These are phyloP conservation scores for Pilasporangium apinafurcum DNA, from an alignment of 352 stramenopile species.

Conservation along the genomic window DNA sequence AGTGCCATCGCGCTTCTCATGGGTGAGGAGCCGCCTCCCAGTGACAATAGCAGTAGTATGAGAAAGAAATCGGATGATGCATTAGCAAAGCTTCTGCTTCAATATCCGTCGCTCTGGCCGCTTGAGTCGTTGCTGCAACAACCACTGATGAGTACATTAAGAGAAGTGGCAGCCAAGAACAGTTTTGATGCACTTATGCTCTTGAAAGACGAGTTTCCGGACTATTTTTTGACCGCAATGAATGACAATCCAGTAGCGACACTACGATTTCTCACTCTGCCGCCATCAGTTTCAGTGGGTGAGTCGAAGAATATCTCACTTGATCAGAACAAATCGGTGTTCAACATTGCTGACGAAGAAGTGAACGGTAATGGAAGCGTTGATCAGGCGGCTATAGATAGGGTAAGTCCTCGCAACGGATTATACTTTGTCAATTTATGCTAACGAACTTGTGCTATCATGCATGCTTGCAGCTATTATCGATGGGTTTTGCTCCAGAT, in stretches of 20 bases:
- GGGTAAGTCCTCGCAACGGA: conserved; percentile 16
- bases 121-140: conserved; percentile 1
- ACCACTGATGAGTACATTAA: not conserved
- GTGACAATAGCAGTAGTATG: not conserved
- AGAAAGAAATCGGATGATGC: no score
- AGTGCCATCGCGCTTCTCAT: conserved; percentile 32
- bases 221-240: conserved; percentile 23
- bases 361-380: not conserved
- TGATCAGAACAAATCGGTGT: no score
- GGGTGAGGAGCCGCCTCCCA: conserved; percentile 10
- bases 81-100: no score
- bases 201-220: conserved; percentile 38
- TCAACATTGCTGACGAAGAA: conserved; percentile 8
- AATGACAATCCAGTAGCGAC: conserved; percentile 39
- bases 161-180: conserved; percentile 11
- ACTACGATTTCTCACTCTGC: conserved; percentile 20
- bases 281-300: no score
- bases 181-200: conserved; percentile 43
- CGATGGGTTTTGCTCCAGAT: conserved; percentile 53
- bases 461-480: conserved; percentile 28
- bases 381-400: conserved; percentile 10
- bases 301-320: no score
- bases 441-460: not conserved
- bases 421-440: not conserved
- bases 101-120: no score